phyloP scores from a whole-genome alignment of 164 flowering plant genomes.

The Cinnamomum chago region DNA sequence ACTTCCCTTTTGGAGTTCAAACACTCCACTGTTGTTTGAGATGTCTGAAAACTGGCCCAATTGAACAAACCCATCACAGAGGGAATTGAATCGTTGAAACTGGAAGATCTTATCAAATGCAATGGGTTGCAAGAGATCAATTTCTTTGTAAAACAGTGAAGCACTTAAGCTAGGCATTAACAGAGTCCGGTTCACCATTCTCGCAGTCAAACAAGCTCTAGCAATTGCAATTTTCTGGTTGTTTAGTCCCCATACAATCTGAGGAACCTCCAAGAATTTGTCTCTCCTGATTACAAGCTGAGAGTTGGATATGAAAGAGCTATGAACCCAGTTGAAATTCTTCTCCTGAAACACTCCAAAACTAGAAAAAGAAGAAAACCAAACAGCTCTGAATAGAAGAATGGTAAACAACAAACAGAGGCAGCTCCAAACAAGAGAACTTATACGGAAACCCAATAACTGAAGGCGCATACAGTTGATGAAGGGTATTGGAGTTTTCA shows the following conservation, averaged over 20 bases:
- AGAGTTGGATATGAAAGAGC: slow-evolving; percentile 10
- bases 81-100: slow-evolving; percentile 64
- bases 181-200: slow-evolving; percentile 71
- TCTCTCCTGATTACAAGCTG: slow-evolving; percentile 33
- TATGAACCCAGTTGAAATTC: slow-evolving; percentile 7
- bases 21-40: slow-evolving; percentile 28
- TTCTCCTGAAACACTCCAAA: neutral
- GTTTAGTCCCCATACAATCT: slow-evolving; percentile 94
- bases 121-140: slow-evolving; percentile 69
- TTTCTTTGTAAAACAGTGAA: slow-evolving; percentile 87
- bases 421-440: slow-evolving; percentile 51
- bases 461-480: slow-evolving; percentile 31
- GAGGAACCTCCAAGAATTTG: slow-evolving; percentile 88
- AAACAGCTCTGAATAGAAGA: slow-evolving; percentile 8
- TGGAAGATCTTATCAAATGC: slow-evolving; percentile 77
- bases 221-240: slow-evolving; percentile 96
- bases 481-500: slow-evolving; percentile 28
- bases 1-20: slow-evolving; percentile 73
- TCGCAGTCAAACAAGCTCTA: slow-evolving; percentile 82
- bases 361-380: slow-evolving; percentile 5
- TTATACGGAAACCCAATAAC: slow-evolving; percentile 27
- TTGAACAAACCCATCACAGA: slow-evolving; percentile 74
- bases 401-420: slow-evolving; percentile 28
- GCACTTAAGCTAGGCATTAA: slow-evolving; percentile 94
- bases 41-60: slow-evolving; percentile 59